Evolutionary conservation across 768 basidiomycete species (phyloP).

Genomic region (Xerocomellus dryophilus): DNA sequence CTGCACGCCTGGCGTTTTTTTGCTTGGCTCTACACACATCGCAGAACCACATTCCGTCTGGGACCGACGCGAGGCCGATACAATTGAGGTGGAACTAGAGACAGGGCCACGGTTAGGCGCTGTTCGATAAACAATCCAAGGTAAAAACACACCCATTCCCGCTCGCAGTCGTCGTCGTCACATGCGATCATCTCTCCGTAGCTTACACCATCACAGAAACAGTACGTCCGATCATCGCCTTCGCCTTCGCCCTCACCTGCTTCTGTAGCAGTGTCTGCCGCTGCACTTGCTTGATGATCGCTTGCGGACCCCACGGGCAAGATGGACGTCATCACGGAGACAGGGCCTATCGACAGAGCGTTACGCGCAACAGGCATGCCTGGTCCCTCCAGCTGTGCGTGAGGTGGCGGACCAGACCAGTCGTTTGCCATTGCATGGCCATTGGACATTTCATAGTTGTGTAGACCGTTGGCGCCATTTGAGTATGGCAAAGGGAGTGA

Average conservation of each 20-base stretch:
- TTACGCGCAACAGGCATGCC: conserved; percentile 69
- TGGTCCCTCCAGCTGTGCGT: conserved; percentile 66
- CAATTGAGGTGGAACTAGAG: conserved; percentile 77
- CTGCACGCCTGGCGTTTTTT: conserved; percentile 46
- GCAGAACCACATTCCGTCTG: conserved; percentile 76
- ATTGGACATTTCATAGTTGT: conserved; percentile 40
- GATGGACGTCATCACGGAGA: conserved; percentile 22
- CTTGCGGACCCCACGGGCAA: conserved; percentile 27
- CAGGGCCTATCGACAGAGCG: conserved; percentile 28
- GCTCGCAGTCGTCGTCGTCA: conserved; percentile 74
- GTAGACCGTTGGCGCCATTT: conserved; percentile 38
- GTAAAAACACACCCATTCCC: conserved; percentile 76
- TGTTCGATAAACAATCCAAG: conserved; percentile 4
- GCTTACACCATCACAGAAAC: conserved; percentile 79
- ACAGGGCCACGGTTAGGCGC: conserved; percentile 10
- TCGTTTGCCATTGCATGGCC: conserved; percentile 38
- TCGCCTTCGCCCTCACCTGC: conserved; percentile 53
- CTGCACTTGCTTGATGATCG: conserved; percentile 35
- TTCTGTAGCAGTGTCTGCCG: conserved; percentile 41
- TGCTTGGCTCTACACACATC: conserved; percentile 59
- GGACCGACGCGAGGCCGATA: conserved; percentile 62
- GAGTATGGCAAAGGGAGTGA: conserved; percentile 47
- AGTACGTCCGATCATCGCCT: conserved; percentile 66
- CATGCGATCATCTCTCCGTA: conserved; percentile 97
- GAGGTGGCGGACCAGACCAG: conserved; percentile 50